Evolutionary conservation across 2,329 filamentous ascomycete species (phyloP).

Genomic region (Clonostachys chloroleuca): DNA sequence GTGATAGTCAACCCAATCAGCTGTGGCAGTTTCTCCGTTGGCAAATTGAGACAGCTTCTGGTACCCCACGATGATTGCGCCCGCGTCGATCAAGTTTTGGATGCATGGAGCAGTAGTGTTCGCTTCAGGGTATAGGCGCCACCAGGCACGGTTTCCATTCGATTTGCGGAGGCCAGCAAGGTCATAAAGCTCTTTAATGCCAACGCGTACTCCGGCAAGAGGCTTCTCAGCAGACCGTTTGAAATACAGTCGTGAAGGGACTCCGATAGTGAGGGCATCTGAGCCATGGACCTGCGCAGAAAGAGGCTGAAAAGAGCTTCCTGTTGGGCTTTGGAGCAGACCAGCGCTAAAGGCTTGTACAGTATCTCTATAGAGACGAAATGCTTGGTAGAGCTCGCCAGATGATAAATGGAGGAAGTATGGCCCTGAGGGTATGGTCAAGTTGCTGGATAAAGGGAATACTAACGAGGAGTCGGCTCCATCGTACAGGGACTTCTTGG

Average conservation of each 20-base stretch:
- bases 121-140: constrained; percentile 44
- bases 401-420: constrained; percentile 26
- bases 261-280: constrained; percentile 27
- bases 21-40: constrained; percentile 35
- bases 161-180: constrained; percentile 48
- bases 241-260: constrained; percentile 58
- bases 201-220: constrained; percentile 55
- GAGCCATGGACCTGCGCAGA: constrained; percentile 17
- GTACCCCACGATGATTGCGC: constrained; percentile 45
- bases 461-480: constrained; percentile 7
- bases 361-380: constrained; percentile 27
- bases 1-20: constrained; percentile 38
- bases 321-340: constrained; percentile 20
- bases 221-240: constrained; percentile 47
- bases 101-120: constrained; percentile 45
- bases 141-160: constrained; percentile 55
- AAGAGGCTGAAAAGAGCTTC: constrained; percentile 19
- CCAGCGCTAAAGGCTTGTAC: constrained; percentile 21
- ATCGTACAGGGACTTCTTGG: constrained; percentile 9
- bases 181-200: constrained; percentile 60
- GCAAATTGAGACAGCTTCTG: constrained; percentile 43
- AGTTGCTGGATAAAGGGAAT: constrained; percentile 8
- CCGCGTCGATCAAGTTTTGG: constrained; percentile 53
- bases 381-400: constrained; percentile 23
- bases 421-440: constrained; percentile 21